Evolutionary conservation across 805 yeast species (phyloP).

Genomic region (Saccharomycopsis sp.): DNA sequence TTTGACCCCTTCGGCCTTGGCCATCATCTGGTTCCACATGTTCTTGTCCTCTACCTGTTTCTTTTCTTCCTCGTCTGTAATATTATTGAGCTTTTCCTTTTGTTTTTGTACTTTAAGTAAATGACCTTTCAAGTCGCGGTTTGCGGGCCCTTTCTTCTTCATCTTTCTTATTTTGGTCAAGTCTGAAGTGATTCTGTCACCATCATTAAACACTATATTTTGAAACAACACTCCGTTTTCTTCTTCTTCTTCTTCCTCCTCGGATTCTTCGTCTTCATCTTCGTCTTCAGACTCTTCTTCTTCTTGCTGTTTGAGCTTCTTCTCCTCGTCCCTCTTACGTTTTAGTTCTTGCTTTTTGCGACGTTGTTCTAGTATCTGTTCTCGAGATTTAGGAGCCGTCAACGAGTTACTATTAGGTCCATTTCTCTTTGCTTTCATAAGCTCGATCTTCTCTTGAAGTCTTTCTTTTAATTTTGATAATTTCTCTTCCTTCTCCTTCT

Average conservation of each 20-base stretch:
- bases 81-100: slow-evolving; percentile 50
- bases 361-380: slow-evolving; percentile 67
- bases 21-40: slow-evolving; percentile 78
- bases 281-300: slow-evolving; percentile 30
- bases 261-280: slow-evolving; percentile 23
- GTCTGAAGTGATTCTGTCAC: slow-evolving; percentile 73
- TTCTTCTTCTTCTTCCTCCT: slow-evolving; percentile 26
- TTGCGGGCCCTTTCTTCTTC: slow-evolving; percentile 77
- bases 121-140: slow-evolving; percentile 80
- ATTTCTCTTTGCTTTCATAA: slow-evolving; percentile 71
- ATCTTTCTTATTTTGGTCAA: slow-evolving; percentile 49
- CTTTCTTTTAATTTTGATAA: slow-evolving; percentile 69
- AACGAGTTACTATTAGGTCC: slow-evolving; percentile 80
- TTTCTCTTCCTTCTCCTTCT: slow-evolving; percentile 44
- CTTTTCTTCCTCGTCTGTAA: slow-evolving; percentile 53
- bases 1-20: slow-evolving; percentile 84
- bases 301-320: slow-evolving; percentile 35
- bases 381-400: slow-evolving; percentile 84
- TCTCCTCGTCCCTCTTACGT: slow-evolving; percentile 32
- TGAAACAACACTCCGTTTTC: slow-evolving; percentile 58
- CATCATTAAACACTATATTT: slow-evolving; percentile 76
- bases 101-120: slow-evolving; percentile 67
- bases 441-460: slow-evolving; percentile 64
- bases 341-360: slow-evolving; percentile 35
- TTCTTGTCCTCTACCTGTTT: slow-evolving; percentile 60